Evolutionary conservation across 768 basidiomycete species (phyloP), one percentile per base, ranked within the genome.

Genomic region (Hypholoma fasciculare): DNA sequence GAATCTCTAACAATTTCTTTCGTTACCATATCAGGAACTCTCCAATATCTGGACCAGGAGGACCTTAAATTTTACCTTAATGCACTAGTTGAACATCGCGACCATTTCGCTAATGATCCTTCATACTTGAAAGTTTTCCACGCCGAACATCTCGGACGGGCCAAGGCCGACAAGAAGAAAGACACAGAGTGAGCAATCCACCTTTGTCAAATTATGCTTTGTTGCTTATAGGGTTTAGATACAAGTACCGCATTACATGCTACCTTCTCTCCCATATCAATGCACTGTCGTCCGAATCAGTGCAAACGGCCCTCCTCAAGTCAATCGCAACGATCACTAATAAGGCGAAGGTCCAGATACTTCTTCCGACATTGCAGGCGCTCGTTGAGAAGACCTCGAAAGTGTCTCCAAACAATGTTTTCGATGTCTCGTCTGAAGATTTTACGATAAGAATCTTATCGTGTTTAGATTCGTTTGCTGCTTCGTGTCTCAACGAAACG

Each of bases 191-290:
- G 64, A 63, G 85, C 76, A 30, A 43, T 3, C 46, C 36, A 40
- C 17, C 39, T 8, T 42, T n/a, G 27, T 48, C 30, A 52, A 20
- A 50, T 60, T 7, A 63, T 27, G 7, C 36, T 47, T 8, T 63
- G 19, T 56, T 23, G 57, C 23, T 12, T 38, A 9, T 11, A 7
- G 17, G 14, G 20, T 14, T 2, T 23, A 93, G 92, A 54, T 86
- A 87, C 70, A 91, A 85, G 66, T 82, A 82, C 59, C 82, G 86
- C 12, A 74, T 95, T 43, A 66, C 92, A 42, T 92, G 88, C 67
- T 94, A 82, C 70, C 70, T 97, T 0, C 74, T 92, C 6, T 95
- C 95, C 1, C 96, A 98, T 68, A 77, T 89, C 61, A 79, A 81
- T 48, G 81, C 84, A 4, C 81, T 89, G 61, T 71, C 77, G 2